Percentiles rank a stretch among this genome's conserved stretches.
These are phyloP conservation scores for Escallonia rubra DNA, from an alignment of 129 eudicot genomes.

Conservation along the genomic window DNA sequence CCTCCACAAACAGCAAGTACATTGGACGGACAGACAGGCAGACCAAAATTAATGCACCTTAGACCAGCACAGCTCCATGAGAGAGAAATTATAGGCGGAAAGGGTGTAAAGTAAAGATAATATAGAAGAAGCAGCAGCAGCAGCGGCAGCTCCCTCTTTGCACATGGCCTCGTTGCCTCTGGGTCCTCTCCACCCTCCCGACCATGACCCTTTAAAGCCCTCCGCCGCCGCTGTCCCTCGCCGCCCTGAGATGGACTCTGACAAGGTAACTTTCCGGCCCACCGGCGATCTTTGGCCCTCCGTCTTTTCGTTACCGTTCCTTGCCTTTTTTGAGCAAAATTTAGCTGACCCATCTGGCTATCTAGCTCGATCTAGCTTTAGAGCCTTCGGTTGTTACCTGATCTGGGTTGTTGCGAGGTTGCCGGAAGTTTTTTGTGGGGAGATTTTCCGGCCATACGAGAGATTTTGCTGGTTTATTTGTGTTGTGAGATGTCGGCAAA, in stretches of 20 bases:
- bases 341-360: neutral
- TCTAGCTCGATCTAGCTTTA: conserved; percentile 22
- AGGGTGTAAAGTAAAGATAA: too few species aligned
- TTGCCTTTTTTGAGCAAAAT: neutral
- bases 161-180: conserved; percentile 46
- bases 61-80: too few species aligned
- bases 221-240: conserved; percentile 10
- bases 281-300: neutral
- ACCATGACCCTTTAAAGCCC: conserved; percentile 21
- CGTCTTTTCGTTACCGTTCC: neutral
- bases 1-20: too few species aligned
- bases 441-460: conserved; percentile 10
- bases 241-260: neutral
- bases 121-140: too few species aligned
- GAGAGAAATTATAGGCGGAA: too few species aligned
- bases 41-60: too few species aligned
- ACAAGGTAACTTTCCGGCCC: neutral
- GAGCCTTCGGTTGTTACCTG: neutral
- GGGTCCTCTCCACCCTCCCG: conserved; percentile 32
- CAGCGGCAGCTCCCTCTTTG: too few species aligned
- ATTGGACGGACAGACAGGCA: too few species aligned
- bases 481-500: neutral
- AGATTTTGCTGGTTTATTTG: neutral
- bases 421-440: conserved; percentile 5
- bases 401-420: neutral